Base-by-base conservation (phyloP, 371 early-diverging fungal species). In the Mucor lusitanicus region DNA sequence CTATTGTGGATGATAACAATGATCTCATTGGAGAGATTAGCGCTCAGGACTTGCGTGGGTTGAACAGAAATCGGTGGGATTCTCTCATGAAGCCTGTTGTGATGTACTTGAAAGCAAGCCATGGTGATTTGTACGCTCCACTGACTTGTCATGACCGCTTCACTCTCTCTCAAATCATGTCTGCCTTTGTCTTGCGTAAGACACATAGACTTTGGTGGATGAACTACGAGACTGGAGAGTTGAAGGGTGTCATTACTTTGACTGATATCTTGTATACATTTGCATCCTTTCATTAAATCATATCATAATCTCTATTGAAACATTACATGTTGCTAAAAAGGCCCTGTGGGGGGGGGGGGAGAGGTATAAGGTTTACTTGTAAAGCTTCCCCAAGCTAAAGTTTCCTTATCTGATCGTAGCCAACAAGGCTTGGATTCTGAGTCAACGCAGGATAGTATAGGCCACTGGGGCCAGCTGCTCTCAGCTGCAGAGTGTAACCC, bases 21-120 rank as follows among this genome's bases (percentile, higher is more conserved):
- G 71, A 68, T 3, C 61, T 89, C 39, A 81, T 89, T 6, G 80
- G 83, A 6, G 88, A 86, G 50, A 74, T 89, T 37, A 87, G 87
- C 32, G 84, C 90, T 3, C 80, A 80, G n/a, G 87, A 89, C 70
- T 62, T 89, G 32, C 77, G 90, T 8, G 90, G 90, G 1, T 65
- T 89, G 39, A 89, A 87, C 63, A 75, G 79, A 56, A 72, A 76
- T 17, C 75, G 90, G 15, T 71, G 83, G 57, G 74, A 76, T 25
- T 74, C 75, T 42, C 61, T 89, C 25, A 75, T 73, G 32, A 80
- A 77, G 42, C 82, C 73, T 28, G 78, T 82, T 12, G 59, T 82
- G 8, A 82, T 82, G 79, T 82, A 67, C 46, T 61, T 82, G 9
- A 74, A 74, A 55, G 68, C 58, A 42, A 71, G 73, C 88, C 78